These are phyloP conservation scores for Salvia miltiorrhiza DNA, from an alignment of 257 asterid species.

Conservation along the genomic window DNA sequence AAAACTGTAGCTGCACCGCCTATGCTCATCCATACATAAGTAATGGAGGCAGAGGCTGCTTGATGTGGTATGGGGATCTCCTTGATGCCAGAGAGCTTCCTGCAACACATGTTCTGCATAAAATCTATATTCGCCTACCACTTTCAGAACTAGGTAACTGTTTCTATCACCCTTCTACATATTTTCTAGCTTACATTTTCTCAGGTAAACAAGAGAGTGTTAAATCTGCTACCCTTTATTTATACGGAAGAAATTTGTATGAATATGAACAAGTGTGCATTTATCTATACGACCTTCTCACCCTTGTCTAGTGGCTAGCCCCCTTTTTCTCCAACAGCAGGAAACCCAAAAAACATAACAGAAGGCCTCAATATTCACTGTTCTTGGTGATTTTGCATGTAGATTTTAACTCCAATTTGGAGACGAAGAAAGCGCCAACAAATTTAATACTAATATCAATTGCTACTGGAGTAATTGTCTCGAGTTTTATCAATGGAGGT, in stretches of 20 bases:
- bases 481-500: background rate
- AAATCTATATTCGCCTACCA: background rate
- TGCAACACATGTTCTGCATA: background rate
- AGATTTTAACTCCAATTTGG: background rate
- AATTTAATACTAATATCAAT: background rate
- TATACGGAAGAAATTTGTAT: too few species aligned
- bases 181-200: too few species aligned
- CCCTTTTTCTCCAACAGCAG: too few species aligned
- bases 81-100: background rate
- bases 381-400: background rate
- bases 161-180: too few species aligned
- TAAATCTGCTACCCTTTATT: too few species aligned
- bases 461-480: conserved; percentile 11
- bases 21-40: background rate
- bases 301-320: too few species aligned
- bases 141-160: background rate
- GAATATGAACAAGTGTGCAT: too few species aligned
- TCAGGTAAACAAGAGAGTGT: too few species aligned
- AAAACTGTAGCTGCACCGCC: too few species aligned
- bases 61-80: background rate
- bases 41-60: background rate
- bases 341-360: too few species aligned
- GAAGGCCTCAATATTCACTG: too few species aligned
- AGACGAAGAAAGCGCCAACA: conserved; percentile 1
- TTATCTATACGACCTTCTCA: background rate